These are phyloP conservation scores for Calonectria pseudoturangicola DNA, from an alignment of 2,329 filamentous ascomycete genomes.

Conservation along the genomic window DNA sequence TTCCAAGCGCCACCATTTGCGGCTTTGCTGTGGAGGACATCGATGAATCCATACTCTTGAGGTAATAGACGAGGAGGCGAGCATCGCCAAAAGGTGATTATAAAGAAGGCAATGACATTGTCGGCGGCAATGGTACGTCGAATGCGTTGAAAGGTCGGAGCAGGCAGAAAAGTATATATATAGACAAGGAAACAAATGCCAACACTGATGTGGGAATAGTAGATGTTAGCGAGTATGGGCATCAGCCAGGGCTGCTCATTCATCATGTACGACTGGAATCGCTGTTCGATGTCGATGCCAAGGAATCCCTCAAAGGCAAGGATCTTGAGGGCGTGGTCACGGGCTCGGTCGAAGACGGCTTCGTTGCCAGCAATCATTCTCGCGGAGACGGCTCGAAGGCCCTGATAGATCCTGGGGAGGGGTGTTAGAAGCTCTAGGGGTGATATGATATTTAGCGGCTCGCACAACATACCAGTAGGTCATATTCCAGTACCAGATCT, in stretches of 20 bases:
- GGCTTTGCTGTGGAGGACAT: slow-evolving; percentile 63
- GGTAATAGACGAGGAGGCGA: slow-evolving; percentile 69
- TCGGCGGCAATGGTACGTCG: slow-evolving; percentile 69
- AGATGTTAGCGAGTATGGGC: slow-evolving; percentile 63
- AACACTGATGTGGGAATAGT: slow-evolving; percentile 67
- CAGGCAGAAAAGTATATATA: slow-evolving; percentile 66
- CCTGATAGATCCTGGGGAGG: slow-evolving; percentile 63
- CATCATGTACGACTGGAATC: slow-evolving; percentile 63
- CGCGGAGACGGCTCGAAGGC: slow-evolving; percentile 65
- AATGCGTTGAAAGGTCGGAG: slow-evolving; percentile 62
- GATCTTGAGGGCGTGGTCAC: slow-evolving; percentile 63
- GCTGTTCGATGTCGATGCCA: slow-evolving; percentile 63
- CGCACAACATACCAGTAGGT: slow-evolving; percentile 56
- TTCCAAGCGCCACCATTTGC: slow-evolving; percentile 61
- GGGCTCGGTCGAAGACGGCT: slow-evolving; percentile 61
- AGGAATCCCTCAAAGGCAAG: slow-evolving; percentile 61
- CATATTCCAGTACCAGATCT: slow-evolving; percentile 62
- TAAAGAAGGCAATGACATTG: slow-evolving; percentile 68
- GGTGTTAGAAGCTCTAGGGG: not conserved
- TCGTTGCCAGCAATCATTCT: slow-evolving; percentile 62
- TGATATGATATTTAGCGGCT: not conserved
- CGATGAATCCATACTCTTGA: slow-evolving; percentile 66
- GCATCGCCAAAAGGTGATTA: slow-evolving; percentile 68
- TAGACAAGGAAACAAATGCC: slow-evolving; percentile 68
- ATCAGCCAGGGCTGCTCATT: slow-evolving; percentile 60